Conservation (phyloP, 768 basidiomycete species). For the Xanthoconium stramineum region DNA sequence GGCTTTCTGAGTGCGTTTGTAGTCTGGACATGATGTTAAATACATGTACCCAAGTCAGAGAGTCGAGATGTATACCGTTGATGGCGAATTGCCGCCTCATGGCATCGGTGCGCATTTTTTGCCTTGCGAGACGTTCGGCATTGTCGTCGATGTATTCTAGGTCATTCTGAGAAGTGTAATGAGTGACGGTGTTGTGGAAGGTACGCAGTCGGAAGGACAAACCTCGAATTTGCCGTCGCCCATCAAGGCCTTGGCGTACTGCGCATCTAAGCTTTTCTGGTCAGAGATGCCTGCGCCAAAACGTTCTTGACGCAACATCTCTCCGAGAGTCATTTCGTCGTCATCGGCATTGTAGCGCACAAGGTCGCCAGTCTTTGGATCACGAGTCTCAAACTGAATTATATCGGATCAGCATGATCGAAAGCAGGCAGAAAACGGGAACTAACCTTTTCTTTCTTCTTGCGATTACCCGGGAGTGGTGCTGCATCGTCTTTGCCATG, state of each 20-base stretch:
- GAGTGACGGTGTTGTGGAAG: neutral
- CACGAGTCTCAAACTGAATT: constrained; percentile 78
- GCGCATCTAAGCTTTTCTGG: constrained; percentile 88
- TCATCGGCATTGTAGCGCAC: constrained; percentile 90
- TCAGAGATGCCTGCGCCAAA: constrained; percentile 87
- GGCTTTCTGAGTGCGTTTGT: constrained; percentile 90
- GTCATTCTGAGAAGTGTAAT: constrained; percentile 52
- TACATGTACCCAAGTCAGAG: neutral
- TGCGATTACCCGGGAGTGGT: constrained; percentile 63
- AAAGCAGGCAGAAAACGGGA: constrained; percentile 1
- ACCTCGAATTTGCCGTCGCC: constrained; percentile 87
- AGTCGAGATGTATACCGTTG: constrained; percentile 56
- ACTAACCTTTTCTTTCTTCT: constrained; percentile 69
- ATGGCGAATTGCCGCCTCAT: constrained; percentile 98
- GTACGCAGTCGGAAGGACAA: constrained; percentile 8
- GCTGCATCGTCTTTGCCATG: constrained; percentile 60
- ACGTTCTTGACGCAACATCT: constrained; percentile 89
- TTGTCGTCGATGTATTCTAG: constrained; percentile 97
- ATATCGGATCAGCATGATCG: neutral
- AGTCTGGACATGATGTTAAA: constrained; percentile 53
- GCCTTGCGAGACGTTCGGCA: constrained; percentile 84
- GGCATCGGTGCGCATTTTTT: constrained; percentile 94
- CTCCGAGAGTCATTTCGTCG: constrained; percentile 79
- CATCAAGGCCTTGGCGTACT: constrained; percentile 86
- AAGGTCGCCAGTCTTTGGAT: constrained; percentile 86